Conservation (phyloP, 2,329 filamentous ascomycete species). For the Trichoderma sp. region DNA sequence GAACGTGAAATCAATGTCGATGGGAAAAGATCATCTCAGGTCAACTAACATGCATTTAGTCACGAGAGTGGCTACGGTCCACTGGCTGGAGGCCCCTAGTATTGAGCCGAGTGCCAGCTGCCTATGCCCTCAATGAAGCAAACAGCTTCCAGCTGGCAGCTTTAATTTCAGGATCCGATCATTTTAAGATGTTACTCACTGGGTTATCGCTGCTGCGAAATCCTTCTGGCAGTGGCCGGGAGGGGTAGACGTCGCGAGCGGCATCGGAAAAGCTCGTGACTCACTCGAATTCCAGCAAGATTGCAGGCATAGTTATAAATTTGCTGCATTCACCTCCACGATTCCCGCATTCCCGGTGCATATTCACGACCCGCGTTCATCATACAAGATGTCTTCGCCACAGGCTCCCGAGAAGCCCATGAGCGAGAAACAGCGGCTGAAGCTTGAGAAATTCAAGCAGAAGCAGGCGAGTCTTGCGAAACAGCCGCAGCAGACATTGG, state of each 20-base stretch:
- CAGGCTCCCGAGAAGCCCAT: not conserved
- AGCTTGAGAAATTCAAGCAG: conserved; percentile 1
- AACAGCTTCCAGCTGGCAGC: not conserved
- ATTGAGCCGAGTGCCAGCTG: not conserved
- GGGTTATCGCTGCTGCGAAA: not conserved
- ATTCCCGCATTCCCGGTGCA: not conserved
- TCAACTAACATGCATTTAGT: too few species aligned
- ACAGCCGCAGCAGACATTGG: conserved; percentile 51
- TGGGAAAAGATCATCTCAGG: not conserved
- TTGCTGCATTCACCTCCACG: not conserved
- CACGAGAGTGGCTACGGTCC: not conserved
- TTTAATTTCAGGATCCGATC: not conserved
- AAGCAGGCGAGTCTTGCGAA: not conserved
- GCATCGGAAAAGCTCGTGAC: not conserved
- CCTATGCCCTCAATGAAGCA: not conserved
- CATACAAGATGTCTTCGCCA: not conserved
- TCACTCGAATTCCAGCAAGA: not conserved
- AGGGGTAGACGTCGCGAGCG: not conserved
- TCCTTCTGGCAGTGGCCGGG: not conserved
- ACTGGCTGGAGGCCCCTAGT: not conserved
- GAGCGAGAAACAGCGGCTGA: not conserved
- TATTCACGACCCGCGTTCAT: not conserved
- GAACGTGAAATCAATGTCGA: not conserved
- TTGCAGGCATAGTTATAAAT: not conserved
- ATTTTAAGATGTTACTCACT: not conserved